Evolutionary conservation across 2,329 filamentous ascomycete species (phyloP).

Genomic region (Talaromyces pinophilus): DNA sequence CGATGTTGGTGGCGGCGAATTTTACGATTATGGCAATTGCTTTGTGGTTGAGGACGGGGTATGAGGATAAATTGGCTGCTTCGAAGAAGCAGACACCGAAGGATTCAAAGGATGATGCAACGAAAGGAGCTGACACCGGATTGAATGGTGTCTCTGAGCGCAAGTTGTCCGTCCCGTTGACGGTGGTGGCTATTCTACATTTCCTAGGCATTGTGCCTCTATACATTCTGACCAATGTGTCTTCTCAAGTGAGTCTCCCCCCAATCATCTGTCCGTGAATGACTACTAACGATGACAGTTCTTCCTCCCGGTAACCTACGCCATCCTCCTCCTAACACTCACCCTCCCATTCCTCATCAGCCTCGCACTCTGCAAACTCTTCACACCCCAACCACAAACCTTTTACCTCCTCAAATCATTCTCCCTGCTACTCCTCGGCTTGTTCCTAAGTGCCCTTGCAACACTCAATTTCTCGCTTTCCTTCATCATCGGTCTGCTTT

Average conservation of each 20-base stretch:
- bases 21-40: conserved; percentile 95
- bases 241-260: conserved; percentile 59
- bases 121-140: conserved; percentile 20
- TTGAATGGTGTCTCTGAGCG: conserved; percentile 39
- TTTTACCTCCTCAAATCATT: conserved; percentile 82
- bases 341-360: conserved; percentile 61
- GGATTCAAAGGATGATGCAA: conserved; percentile 26
- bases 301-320: conserved; percentile 60
- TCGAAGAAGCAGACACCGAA: conserved; percentile 1
- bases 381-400: conserved; percentile 64
- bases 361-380: conserved; percentile 53
- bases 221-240: conserved; percentile 78
- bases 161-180: conserved; percentile 57
- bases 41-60: conserved; percentile 88
- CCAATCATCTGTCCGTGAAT: too few relatives aligned
- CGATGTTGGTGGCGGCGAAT: conserved; percentile 93
- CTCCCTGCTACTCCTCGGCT: conserved; percentile 86
- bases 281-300: conserved; percentile 46
- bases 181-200: conserved; percentile 71
- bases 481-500: conserved; percentile 78
- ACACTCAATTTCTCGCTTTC: conserved; percentile 94
- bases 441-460: conserved; percentile 87
- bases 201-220: conserved; percentile 77
- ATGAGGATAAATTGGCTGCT: conserved; percentile 35
- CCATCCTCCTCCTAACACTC: conserved; percentile 59